Evolutionary conservation across 306 rosid species (phyloP).

Genomic region (Malus sylvestris): DNA sequence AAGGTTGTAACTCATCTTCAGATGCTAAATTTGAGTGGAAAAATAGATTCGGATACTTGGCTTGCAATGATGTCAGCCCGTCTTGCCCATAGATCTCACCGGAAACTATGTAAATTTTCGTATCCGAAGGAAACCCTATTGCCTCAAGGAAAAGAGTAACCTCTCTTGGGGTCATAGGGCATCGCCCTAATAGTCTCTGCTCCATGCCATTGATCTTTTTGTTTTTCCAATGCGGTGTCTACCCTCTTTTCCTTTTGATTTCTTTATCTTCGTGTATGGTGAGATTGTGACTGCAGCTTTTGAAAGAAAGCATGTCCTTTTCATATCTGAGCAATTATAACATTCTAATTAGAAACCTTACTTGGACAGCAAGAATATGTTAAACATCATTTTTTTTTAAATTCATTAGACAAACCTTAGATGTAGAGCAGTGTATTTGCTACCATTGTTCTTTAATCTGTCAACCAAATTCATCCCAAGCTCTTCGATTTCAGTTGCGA

Average conservation of each 20-base stretch:
- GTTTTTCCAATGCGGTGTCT: constrained; percentile 52
- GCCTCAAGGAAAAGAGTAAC: constrained; percentile 56
- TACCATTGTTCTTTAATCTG: constrained; percentile 33
- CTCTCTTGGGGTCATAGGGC: constrained; percentile 87
- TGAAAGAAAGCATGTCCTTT: constrained; percentile 78
- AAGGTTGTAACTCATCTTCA: constrained; percentile 42
- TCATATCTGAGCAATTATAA: constrained; percentile 43
- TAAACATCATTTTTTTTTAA: background rate
- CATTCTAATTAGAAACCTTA: background rate
- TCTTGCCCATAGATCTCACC: constrained; percentile 45
- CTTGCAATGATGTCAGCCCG: constrained; percentile 33
- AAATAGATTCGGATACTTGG: constrained; percentile 40
- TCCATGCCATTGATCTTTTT: constrained; percentile 40
- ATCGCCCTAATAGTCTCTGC: constrained; percentile 37
- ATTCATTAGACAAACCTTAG: constrained; percentile 35
- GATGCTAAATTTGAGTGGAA: constrained; percentile 50
- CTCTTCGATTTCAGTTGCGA: constrained; percentile 39
- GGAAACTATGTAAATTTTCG: constrained; percentile 49
- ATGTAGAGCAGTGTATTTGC: constrained; percentile 53
- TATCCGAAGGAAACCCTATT: constrained; percentile 53
- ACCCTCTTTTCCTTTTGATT: constrained; percentile 32
- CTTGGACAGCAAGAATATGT: background rate
- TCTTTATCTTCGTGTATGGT: constrained; percentile 34
- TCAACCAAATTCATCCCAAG: constrained; percentile 46
- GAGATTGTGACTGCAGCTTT: constrained; percentile 61